A percentile compares a stretch with the other conserved stretches of the same genome.
Evolutionary conservation across 306 rosid genomes (phyloP).

Genomic region (Sophora flavescens): DNA sequence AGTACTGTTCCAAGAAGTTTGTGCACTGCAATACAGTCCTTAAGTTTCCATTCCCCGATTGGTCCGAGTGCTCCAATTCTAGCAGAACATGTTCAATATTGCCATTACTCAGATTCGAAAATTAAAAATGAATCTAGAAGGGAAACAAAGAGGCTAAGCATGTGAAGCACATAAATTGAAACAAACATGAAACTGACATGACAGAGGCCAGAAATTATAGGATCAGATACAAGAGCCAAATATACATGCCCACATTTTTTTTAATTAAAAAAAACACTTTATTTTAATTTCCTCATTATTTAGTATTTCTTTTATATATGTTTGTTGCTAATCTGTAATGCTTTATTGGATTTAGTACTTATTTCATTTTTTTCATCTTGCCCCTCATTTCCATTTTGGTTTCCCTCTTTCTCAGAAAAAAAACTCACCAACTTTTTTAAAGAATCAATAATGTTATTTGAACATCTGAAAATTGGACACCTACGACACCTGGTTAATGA

Average conservation of each 20-base stretch:
- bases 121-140: slow-evolving; percentile 34
- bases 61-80: slow-evolving; percentile 86
- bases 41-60: slow-evolving; percentile 75
- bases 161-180: slow-evolving; percentile 4
- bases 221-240: background rate
- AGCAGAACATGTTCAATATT: slow-evolving; percentile 26
- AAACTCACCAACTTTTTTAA: background rate
- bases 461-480: too few species aligned
- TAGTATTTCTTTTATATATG: background rate
- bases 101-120: background rate
- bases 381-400: background rate
- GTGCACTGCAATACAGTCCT: slow-evolving; percentile 80
- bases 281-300: background rate
- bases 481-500: too few species aligned
- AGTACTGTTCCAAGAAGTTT: slow-evolving; percentile 74
- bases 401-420: background rate
- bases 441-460: background rate
- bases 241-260: background rate
- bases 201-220: background rate
- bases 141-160: background rate
- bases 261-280: too few species aligned
- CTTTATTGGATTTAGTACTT: background rate
- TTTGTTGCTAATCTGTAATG: background rate
- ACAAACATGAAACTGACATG: slow-evolving; percentile 11
- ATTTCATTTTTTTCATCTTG: background rate